These are phyloP conservation scores for Setomelanomma holmii DNA, from an alignment of 2,329 filamentous ascomycete species.

Conservation along the genomic window DNA sequence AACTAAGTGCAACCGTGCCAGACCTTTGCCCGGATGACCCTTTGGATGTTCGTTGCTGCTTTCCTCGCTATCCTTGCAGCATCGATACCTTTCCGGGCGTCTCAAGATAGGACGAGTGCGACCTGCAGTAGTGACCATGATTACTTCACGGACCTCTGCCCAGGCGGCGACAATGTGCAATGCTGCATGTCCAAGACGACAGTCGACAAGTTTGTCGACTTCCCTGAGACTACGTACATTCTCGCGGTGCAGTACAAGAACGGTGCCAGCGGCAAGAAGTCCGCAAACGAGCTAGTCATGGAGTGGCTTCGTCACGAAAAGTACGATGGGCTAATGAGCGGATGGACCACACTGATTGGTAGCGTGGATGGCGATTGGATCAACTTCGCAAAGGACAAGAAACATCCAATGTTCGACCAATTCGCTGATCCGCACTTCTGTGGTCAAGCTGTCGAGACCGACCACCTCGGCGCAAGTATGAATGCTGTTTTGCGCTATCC, in stretches of 20 bases:
- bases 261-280: not conserved
- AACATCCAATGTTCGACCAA: slow-evolving; percentile 1
- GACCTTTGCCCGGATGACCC: slow-evolving; percentile 2
- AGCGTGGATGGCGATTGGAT: slow-evolving; percentile 4
- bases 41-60: slow-evolving; percentile 3
- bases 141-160: slow-evolving; percentile 1
- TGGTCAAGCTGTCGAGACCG: not conserved
- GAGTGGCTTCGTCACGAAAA: slow-evolving; percentile 4
- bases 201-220: slow-evolving; percentile 5
- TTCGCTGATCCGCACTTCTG: slow-evolving; percentile 6
- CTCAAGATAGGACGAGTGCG: not conserved
- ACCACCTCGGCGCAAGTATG: slow-evolving; percentile 1
- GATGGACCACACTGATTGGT: not conserved
- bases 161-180: slow-evolving; percentile 4
- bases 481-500: slow-evolving; percentile 1
- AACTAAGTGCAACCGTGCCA: not conserved
- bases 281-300: slow-evolving; percentile 2
- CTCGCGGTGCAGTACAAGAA: slow-evolving; percentile 4
- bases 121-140: not conserved
- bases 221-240: slow-evolving; percentile 1
- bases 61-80: slow-evolving; percentile 4
- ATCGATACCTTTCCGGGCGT: not conserved
- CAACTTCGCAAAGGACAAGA: slow-evolving; percentile 2
- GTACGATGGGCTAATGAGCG: not conserved
- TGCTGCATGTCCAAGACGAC: slow-evolving; percentile 6